Conservation (phyloP, 139 green algal species). For the Yamagishiella unicocca region DNA sequence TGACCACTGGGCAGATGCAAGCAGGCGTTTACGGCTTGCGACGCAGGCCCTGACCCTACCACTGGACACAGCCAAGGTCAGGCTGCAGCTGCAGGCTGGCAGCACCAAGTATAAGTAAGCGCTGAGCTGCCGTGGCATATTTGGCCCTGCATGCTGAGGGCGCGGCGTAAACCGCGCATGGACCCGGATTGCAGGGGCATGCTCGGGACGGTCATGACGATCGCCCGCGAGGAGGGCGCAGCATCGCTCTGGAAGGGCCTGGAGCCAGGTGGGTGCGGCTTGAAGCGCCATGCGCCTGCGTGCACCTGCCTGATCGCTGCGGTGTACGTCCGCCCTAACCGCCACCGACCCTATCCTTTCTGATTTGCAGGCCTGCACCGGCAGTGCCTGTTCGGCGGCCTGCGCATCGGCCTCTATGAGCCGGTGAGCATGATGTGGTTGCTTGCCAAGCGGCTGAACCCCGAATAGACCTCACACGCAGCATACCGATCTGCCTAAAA, state of each 20-base stretch:
- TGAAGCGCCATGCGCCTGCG: not conserved
- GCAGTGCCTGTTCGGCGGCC: slow-evolving; percentile 95
- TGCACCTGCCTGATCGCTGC: not conserved
- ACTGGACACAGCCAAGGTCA: slow-evolving; percentile 97
- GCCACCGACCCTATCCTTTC: too few relatives aligned
- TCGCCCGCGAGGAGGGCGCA: slow-evolving; percentile 93
- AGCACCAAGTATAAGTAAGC: slow-evolving; percentile 71
- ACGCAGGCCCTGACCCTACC: slow-evolving; percentile 82
- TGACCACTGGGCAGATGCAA: too few relatives aligned
- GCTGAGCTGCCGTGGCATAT: not conserved
- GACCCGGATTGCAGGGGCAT: slow-evolving; percentile 90
- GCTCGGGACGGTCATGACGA: slow-evolving; percentile 90
- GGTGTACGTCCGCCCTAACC: too few relatives aligned
- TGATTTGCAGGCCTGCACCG: slow-evolving; percentile 87
- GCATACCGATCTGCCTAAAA: too few relatives aligned
- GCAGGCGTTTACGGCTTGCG: too few relatives aligned
- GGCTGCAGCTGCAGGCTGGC: slow-evolving; percentile 90
- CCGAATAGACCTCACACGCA: too few relatives aligned
- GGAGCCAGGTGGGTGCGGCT: slow-evolving; percentile 75
- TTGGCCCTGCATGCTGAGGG: too few relatives aligned
- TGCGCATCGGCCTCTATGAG: slow-evolving; percentile 98
- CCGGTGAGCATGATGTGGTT: slow-evolving; percentile 84
- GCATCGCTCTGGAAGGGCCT: slow-evolving; percentile 95
- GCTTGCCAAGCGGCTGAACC: too few relatives aligned
- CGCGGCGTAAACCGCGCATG: too few relatives aligned